These are phyloP conservation scores for Huiozyma sinensis DNA, from an alignment of 805 yeast species.

Conservation along the genomic window DNA sequence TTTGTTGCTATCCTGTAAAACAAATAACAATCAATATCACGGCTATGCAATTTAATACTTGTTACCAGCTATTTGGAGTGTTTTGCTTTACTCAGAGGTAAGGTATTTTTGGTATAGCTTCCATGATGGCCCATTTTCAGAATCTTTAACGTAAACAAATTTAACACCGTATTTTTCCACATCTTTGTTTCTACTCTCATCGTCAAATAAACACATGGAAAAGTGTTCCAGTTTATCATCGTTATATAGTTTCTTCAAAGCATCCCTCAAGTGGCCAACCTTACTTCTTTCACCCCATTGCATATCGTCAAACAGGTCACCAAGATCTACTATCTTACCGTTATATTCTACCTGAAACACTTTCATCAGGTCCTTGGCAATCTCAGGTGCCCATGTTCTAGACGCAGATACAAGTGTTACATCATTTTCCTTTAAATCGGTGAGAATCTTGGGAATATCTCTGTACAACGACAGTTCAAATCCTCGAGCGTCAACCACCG, in stretches of 20 bases:
- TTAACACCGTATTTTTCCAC: conserved; percentile 62
- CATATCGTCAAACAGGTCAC: conserved; percentile 39
- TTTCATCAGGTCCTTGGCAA: conserved; percentile 56
- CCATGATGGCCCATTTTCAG: conserved; percentile 47
- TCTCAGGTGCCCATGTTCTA: conserved; percentile 66
- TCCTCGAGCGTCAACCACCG: conserved; percentile 33
- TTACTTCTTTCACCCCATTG: conserved; percentile 66
- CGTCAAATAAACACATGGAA: conserved; percentile 51
- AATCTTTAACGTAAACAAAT: conserved; percentile 54
- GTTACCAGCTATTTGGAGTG: too few relatives aligned
- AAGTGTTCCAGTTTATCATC: conserved; percentile 40
- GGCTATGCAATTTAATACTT: too few relatives aligned
- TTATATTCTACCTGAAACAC: conserved; percentile 39
- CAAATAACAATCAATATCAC: too few relatives aligned
- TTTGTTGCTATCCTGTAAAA: too few relatives aligned
- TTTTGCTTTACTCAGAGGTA: background rate
- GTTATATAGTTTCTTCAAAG: conserved; percentile 39
- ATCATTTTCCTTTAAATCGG: conserved; percentile 36
- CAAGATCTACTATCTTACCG: conserved; percentile 20
- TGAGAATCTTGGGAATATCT: conserved; percentile 58
- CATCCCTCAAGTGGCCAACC: conserved; percentile 45
- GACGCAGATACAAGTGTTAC: conserved; percentile 62
- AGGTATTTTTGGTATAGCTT: conserved; percentile 37
- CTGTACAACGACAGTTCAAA: conserved; percentile 45
- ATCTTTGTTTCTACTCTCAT: conserved; percentile 67